Base-by-base conservation (phyloP, 2,329 filamentous ascomycete genomes). In the Rutstroemia sydowiana region DNA sequence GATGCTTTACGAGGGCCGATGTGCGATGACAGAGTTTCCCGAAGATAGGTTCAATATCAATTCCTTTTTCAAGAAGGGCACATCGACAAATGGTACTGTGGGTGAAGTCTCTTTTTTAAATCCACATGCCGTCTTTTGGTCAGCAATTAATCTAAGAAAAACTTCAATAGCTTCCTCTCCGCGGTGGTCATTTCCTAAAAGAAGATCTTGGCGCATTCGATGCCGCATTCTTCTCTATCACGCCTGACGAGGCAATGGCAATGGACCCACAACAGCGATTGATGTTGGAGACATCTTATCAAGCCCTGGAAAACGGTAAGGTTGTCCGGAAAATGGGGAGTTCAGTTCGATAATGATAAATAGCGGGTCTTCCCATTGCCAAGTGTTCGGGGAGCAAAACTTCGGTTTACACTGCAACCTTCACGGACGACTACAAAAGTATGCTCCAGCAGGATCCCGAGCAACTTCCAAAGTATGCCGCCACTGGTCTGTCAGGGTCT, bases 321-420 rank as follows among this genome's bases (percentile, higher is more conserved):
- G 26, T 10, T n/a, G 41, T 4, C 6, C 14, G 5, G 5, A 4
- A 20, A 32, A 8, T 26, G n/a, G n/a, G n/a, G n/a, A n/a, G n/a
- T n/a, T n/a, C n/a, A n/a, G n/a, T n/a, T n/a, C n/a, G n/a, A 26
- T 26, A 4, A 26, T 26, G 23, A 8, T 26, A 39, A 9, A n/a
- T 54, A 21, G 3, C 7, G 9, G 41, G 49, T 4, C 34, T 39
- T 11, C 34, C 49, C 1, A 70, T 74, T 2, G 68, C 72, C n/a
- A n/a, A 3, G 74, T 77, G 5, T 77, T 72, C 48, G 71, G 75
- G 9, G 75, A 74, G 11, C 74, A n/a, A n/a, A n/a, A n/a, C 73
- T 2, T 76, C 77, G 57, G 32, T 45, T n/a, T n/a, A n/a, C n/a
- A n/a, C n/a, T n/a, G n/a, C n/a, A n/a, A n/a, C n/a, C n/a, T n/a